Evolutionary conservation across 768 basidiomycete species (phyloP).

Genomic region (Mrakia frigida): DNA sequence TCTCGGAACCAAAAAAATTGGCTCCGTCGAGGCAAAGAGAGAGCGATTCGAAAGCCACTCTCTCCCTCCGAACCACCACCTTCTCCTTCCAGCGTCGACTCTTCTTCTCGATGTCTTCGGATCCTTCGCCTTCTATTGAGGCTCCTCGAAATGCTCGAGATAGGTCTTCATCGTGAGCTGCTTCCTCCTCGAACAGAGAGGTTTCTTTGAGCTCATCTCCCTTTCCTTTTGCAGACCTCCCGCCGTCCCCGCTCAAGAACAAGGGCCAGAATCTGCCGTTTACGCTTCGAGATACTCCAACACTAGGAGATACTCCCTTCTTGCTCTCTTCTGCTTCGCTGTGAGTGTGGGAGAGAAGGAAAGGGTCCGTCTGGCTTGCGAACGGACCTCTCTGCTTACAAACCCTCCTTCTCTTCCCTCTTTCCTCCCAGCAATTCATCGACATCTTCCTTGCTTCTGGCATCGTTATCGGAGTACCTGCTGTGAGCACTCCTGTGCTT

Average conservation of each 20-base stretch:
- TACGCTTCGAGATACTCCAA: background rate
- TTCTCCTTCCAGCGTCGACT: too few relatives aligned
- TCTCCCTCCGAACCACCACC: too few relatives aligned
- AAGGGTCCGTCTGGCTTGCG: background rate
- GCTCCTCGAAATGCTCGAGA: too few relatives aligned
- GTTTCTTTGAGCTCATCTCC: background rate
- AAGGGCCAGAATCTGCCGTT: background rate
- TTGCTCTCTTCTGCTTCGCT: background rate
- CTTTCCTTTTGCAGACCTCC: background rate
- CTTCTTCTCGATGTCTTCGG: too few relatives aligned
- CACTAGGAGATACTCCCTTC: background rate
- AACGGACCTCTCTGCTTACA: background rate
- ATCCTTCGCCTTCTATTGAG: too few relatives aligned
- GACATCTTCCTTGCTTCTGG: background rate
- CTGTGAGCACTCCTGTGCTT: background rate
- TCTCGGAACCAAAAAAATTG: too few relatives aligned
- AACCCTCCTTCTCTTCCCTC: background rate
- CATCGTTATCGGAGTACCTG: background rate
- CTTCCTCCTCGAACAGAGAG: too few relatives aligned
- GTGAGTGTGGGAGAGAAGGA: background rate
- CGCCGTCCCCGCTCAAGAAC: background rate
- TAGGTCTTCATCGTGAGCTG: too few relatives aligned
- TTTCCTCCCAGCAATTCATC: background rate
- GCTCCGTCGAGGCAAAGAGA: too few relatives aligned
- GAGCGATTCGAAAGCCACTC: too few relatives aligned